Evolutionary conservation across 805 yeast species (phyloP), one percentile per base, ranked within the genome.

Genomic region (Kodamaea lidongshanica): DNA sequence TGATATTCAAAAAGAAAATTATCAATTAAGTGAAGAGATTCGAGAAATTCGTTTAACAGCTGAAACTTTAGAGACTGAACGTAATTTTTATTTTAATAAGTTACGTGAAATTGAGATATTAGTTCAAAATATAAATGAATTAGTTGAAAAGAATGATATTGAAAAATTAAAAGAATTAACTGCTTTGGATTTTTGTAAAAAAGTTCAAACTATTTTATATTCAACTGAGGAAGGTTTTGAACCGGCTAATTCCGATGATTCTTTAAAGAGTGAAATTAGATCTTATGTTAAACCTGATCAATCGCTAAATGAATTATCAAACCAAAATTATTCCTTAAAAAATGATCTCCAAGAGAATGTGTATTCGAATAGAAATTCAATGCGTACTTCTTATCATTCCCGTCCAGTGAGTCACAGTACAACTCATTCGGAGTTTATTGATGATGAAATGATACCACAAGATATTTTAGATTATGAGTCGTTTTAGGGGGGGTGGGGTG

Each of bases 51-150:
- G 67, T 35, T 63, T 71, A 13, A 74, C 79, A 9, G 70, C 79
- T 12, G 82, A 77, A 28, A 73, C 78, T 9, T 60, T 85, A 28
- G 84, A 79, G 46, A 72, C 82, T 1, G 96, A 92, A 52, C 74
- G 97, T 39, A 82, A 84, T 53, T 86, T 89, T 48, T 92, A 92
- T 54, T 89, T 84, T 58, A 78, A 81, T 47, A 92, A 89, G 57
- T 63, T 92, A 31, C 70, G 95, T 40, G 94, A 84, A 36, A 83
- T 92, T 33, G 98, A 92, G 55, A 74, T 85, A 16, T 58, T 88
- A 27, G 72, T 80, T 15, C 86, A 81, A 46, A 71, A 78, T 14
- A 47, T 61, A 23, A 52, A 50, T 33, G 54, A 51, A n/a, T 35
- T 44, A 19, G 40, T 25, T 20, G 37, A 38, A 13, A 39, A 38